These are phyloP conservation scores for Mucor lusitanicus DNA, from an alignment of 371 early-diverging fungal species.

Conservation along the genomic window DNA sequence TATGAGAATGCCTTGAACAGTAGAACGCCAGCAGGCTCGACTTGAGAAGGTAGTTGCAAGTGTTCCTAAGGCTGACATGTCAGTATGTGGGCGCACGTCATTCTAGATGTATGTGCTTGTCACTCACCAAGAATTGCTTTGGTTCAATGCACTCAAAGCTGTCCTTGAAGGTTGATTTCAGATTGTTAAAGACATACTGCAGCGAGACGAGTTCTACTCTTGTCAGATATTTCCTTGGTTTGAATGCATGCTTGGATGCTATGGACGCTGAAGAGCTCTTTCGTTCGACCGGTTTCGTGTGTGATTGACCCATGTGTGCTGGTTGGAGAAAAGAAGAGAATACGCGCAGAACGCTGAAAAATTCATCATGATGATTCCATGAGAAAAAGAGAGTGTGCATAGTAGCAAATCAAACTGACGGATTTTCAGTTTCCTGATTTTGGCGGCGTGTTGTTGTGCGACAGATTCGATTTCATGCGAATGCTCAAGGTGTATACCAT, in stretches of 20 bases:
- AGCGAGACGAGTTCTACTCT: conserved; percentile 35
- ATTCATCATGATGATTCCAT: background rate
- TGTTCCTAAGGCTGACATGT: conserved; percentile 26
- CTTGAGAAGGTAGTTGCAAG: conserved; percentile 33
- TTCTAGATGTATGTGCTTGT: too few relatives aligned
- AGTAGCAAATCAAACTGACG: background rate
- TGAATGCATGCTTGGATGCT: conserved; percentile 6
- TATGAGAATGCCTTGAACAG: conserved; percentile 52
- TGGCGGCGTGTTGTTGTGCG: too few relatives aligned
- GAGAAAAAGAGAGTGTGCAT: background rate
- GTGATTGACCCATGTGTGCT: conserved; percentile 20
- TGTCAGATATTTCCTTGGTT: conserved; percentile 23
- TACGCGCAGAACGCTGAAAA: background rate
- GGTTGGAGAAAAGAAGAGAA: background rate
- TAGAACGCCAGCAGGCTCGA: conserved; percentile 43
- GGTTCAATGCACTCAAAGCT: conserved; percentile 45
- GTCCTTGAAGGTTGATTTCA: conserved; percentile 36
- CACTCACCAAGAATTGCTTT: conserved; percentile 45
- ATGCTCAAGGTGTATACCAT: too few relatives aligned
- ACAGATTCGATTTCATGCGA: too few relatives aligned
- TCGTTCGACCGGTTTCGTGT: conserved; percentile 3
- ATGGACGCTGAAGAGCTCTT: background rate
- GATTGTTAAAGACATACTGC: conserved; percentile 31
- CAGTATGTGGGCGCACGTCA: too few relatives aligned
- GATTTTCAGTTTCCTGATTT: background rate